phyloP scores from a whole-genome alignment of 352 stramenopile genomes.

The Blastocystis sp. region DNA sequence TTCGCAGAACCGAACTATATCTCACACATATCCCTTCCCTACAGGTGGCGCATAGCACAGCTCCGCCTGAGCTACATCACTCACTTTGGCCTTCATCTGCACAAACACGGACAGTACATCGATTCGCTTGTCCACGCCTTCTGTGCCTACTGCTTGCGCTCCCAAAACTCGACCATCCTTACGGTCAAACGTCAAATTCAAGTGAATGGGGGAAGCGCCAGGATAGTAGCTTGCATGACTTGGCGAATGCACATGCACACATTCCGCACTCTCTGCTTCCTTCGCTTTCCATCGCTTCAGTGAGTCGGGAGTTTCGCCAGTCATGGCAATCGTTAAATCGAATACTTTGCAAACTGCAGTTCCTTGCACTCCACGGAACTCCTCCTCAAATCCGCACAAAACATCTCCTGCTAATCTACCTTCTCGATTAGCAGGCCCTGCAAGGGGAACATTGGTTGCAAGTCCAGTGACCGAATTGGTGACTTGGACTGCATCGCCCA shows the following conservation, averaged over 20 bases:
- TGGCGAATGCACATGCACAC: constrained; percentile 65
- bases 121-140: constrained; percentile 71
- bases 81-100: constrained; percentile 66
- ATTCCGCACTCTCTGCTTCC: background rate
- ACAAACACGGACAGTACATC: constrained; percentile 69
- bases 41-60: constrained; percentile 69
- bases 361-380: constrained; percentile 68
- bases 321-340: constrained; percentile 67
- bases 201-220: constrained; percentile 66
- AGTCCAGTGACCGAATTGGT: background rate
- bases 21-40: background rate
- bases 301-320: constrained; percentile 66
- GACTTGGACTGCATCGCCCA: constrained; percentile 69
- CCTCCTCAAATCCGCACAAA: constrained; percentile 66
- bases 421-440: constrained; percentile 68
- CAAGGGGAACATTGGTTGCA: constrained; percentile 63
- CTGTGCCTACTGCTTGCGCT: constrained; percentile 68
- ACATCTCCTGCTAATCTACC: constrained; percentile 69
- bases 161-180: constrained; percentile 67
- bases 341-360: constrained; percentile 68
- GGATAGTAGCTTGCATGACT: constrained; percentile 69
- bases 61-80: constrained; percentile 68
- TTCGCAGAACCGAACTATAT: constrained; percentile 66
- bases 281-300: background rate
- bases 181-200: constrained; percentile 68